phyloP scores from a whole-genome alignment of 176 grass and related monocot genomes.

The Alloteropsis semialata region DNA sequence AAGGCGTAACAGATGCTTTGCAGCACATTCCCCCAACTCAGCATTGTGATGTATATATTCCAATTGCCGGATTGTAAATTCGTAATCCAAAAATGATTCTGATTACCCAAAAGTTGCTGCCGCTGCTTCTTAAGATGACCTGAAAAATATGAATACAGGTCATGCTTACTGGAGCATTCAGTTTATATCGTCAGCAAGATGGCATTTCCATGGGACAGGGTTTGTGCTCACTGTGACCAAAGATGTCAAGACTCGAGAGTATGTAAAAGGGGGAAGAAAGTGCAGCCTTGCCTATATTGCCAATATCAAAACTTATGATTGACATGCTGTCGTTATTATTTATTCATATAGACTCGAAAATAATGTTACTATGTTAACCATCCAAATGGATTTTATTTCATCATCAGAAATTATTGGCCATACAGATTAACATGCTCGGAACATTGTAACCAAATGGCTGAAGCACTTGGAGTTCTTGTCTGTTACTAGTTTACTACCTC shows the following conservation, averaged over 20 bases:
- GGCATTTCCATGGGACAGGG: neutral
- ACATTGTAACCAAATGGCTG: neutral
- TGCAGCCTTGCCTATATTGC: neutral
- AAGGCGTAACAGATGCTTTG: constrained; percentile 62
- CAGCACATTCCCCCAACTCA: constrained; percentile 59
- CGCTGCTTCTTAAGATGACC: constrained; percentile 33
- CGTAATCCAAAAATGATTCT: constrained; percentile 34
- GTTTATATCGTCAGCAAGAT: constrained; percentile 1
- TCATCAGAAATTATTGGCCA: neutral
- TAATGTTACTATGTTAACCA: neutral
- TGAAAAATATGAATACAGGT: constrained; percentile 1
- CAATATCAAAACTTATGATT: neutral
- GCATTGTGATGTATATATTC: constrained; percentile 79
- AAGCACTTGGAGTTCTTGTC: neutral
- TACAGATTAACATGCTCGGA: neutral
- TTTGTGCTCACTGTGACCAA: neutral
- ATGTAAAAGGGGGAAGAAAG: neutral
- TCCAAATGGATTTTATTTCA: neutral
- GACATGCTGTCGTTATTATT: neutral
- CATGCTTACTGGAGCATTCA: neutral
- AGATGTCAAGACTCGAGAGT: neutral
- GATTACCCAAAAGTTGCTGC: constrained; percentile 50
- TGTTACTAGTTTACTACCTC: too few species aligned
- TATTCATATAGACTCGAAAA: neutral
- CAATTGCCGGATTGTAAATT: too few species aligned